Percentiles rank a stretch among this genome's conserved stretches.
Conservation (phyloP, 257 asterid species). For the Solanum bulbocastanum region DNA sequence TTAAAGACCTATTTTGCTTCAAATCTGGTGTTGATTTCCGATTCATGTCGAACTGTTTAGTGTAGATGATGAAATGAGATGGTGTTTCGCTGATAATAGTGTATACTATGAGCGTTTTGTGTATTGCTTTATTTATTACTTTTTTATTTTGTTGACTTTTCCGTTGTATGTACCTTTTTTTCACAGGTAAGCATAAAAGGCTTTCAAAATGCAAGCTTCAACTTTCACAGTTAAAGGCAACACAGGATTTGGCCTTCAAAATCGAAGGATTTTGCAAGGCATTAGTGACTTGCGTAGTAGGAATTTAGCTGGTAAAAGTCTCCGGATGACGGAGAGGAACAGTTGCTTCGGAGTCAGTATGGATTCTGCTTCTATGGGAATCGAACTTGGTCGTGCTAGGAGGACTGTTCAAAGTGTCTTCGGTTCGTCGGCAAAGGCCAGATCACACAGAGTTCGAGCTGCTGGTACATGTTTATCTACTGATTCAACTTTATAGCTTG, state of each 20-base stretch:
- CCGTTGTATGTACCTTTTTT: background rate
- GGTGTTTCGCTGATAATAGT: too few relatives aligned
- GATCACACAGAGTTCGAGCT: slow-evolving; percentile 50
- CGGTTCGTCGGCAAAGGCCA: slow-evolving; percentile 39
- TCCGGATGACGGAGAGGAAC: slow-evolving; percentile 27
- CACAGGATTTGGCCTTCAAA: slow-evolving; percentile 19
- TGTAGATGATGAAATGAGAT: background rate
- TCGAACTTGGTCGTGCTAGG: slow-evolving; percentile 23
- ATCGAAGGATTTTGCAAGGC: slow-evolving; percentile 22
- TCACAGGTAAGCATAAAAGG: slow-evolving; percentile 16
- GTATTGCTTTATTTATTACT: background rate
- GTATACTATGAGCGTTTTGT: background rate
- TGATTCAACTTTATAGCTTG: background rate
- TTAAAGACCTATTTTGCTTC: background rate
- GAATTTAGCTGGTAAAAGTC: background rate
- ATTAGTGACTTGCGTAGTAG: slow-evolving; percentile 9
- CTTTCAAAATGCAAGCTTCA: slow-evolving; percentile 49
- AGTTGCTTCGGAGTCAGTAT: slow-evolving; percentile 35
- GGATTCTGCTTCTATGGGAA: slow-evolving; percentile 36
- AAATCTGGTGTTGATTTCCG: background rate
- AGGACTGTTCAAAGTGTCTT: slow-evolving; percentile 15
- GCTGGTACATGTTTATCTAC: slow-evolving; percentile 29
- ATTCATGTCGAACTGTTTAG: background rate
- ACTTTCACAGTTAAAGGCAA: slow-evolving; percentile 28
- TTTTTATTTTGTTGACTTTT: slow-evolving; percentile 23